Evolutionary conservation across 73 alveolate species (phyloP).

Genomic region (Diophrys appendiculata): DNA sequence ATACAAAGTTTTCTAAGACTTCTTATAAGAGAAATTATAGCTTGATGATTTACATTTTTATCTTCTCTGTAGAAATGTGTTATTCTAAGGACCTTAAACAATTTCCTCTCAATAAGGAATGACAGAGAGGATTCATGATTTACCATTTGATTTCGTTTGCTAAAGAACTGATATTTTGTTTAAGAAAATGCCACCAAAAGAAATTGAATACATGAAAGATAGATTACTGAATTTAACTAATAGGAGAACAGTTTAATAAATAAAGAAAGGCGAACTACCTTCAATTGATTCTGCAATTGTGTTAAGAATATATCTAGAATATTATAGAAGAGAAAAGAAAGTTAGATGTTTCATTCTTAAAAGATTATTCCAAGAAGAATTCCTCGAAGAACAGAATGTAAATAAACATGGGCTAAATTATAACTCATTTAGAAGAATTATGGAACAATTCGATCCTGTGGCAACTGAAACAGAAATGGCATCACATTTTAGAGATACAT

Average conservation of each 20-base stretch:
- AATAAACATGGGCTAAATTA: slow-evolving; percentile 46
- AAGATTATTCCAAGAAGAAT: slow-evolving; percentile 36
- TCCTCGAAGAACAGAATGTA: neutral
- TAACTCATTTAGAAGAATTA: slow-evolving; percentile 23
- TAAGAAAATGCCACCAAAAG: slow-evolving; percentile 25
- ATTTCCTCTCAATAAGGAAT: neutral
- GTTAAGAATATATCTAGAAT: slow-evolving; percentile 46
- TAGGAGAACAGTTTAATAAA: neutral
- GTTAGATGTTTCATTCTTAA: slow-evolving; percentile 39
- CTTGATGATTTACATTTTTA: slow-evolving; percentile 73
- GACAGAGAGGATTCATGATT: too few species aligned
- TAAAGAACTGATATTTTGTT: slow-evolving; percentile 36
- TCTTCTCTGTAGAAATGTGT: slow-evolving; percentile 67
- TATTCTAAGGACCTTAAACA: slow-evolving; percentile 71
- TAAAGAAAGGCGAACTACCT: slow-evolving; percentile 15
- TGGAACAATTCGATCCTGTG: slow-evolving; percentile 50
- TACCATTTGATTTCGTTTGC: too few species aligned
- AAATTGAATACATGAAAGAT: slow-evolving; percentile 17
- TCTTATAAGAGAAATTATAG: slow-evolving; percentile 65
- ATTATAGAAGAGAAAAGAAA: slow-evolving; percentile 56
- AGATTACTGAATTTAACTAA: slow-evolving; percentile 5
- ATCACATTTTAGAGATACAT: slow-evolving; percentile 38
- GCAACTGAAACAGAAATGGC: slow-evolving; percentile 26
- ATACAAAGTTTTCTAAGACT: slow-evolving; percentile 70
- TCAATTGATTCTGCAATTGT: slow-evolving; percentile 43